phyloP scores from a whole-genome alignment of 148 eudicot genomes.

The Camellia granthamiana region DNA sequence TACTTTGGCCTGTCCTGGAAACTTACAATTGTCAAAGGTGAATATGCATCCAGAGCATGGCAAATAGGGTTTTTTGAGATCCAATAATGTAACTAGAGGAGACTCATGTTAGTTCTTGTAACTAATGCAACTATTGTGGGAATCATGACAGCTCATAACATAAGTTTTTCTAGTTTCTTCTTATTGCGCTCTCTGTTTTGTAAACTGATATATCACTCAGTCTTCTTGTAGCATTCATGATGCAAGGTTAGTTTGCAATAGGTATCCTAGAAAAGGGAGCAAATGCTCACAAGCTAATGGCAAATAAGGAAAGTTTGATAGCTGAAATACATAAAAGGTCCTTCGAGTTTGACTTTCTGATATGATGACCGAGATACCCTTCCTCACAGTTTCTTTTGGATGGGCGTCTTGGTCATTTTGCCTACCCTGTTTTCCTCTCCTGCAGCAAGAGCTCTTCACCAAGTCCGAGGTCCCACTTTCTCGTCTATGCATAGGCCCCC shows the following conservation, averaged over 20 bases:
- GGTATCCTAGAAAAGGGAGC: not conserved
- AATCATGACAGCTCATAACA: not conserved
- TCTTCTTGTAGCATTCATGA: not conserved
- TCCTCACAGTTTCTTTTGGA: not conserved
- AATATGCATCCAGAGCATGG: not conserved
- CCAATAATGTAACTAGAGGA: not conserved
- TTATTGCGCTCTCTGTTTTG: not conserved
- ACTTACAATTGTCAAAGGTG: not conserved
- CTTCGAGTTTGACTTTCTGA: not conserved
- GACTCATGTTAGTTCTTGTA: not conserved
- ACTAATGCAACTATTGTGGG: not conserved
- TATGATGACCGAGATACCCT: not conserved
- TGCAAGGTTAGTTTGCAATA: not conserved
- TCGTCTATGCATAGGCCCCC: not conserved
- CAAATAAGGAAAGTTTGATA: not conserved
- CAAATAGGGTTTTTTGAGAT: not conserved
- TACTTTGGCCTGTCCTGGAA: not conserved
- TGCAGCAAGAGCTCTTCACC: constrained; percentile 3
- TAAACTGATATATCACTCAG: not conserved
- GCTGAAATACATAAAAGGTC: not conserved
- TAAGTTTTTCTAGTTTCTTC: constrained; percentile 1
- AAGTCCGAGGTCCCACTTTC: not conserved
- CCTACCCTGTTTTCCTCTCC: not conserved
- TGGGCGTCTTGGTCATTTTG: not conserved
- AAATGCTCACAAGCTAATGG: not conserved